Percentiles rank a stretch among this genome's conserved stretches.
phyloP scores from a whole-genome alignment of 257 asterid species.

The Phtheirospermum japonicum region DNA sequence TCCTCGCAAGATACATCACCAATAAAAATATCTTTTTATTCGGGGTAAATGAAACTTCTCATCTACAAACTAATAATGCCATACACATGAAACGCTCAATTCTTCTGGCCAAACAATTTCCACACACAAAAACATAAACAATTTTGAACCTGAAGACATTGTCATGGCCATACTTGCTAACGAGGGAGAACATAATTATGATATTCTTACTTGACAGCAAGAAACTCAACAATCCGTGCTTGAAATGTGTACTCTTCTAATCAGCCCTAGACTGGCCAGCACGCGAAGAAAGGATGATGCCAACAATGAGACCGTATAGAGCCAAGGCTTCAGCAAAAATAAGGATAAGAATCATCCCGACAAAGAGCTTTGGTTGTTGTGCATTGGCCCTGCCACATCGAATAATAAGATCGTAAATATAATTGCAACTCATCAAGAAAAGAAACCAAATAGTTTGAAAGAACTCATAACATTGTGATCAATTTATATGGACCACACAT shows the following conservation, averaged over 20 bases:
- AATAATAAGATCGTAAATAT: constrained; percentile 10
- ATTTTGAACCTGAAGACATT: constrained; percentile 25
- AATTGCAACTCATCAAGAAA: constrained; percentile 12
- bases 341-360: constrained; percentile 83
- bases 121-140: constrained; percentile 24
- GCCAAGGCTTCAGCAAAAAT: constrained; percentile 81
- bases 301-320: constrained; percentile 76
- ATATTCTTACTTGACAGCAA: constrained; percentile 20
- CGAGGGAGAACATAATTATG: constrained; percentile 24
- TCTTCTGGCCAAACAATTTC: constrained; percentile 29
- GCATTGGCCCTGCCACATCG: constrained; percentile 63
- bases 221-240: constrained; percentile 23
- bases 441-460: constrained; percentile 3
- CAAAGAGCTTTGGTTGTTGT: constrained; percentile 81
- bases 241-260: constrained; percentile 32
- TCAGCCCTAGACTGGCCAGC: constrained; percentile 93
- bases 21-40: constrained; percentile 38
- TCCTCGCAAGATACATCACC: constrained; percentile 23
- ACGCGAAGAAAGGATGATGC: constrained; percentile 87
- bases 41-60: constrained; percentile 28
- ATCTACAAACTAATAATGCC: constrained; percentile 34
- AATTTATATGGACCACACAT: neutral
- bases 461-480: neutral
- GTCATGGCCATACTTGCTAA: constrained; percentile 32
- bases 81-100: constrained; percentile 25